phyloP scores from a whole-genome alignment of 495 filamentous ascomycete species.

The Hypoxylon subgilvum region DNA sequence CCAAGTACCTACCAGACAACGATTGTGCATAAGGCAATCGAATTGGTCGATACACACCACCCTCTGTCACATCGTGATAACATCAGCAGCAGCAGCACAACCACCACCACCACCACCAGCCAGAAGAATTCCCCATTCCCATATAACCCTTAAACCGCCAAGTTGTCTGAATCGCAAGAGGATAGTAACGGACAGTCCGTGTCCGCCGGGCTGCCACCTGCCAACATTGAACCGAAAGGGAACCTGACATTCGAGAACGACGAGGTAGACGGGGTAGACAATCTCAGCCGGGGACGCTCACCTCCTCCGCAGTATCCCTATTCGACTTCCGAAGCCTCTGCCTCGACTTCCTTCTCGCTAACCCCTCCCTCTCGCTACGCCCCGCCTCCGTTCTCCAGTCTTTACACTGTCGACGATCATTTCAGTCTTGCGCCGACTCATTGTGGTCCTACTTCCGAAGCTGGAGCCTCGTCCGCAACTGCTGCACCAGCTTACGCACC shows the following conservation, averaged over 20 bases:
- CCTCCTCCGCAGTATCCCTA: slow-evolving; percentile 66
- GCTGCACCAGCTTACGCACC: slow-evolving; percentile 66
- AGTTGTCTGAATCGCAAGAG: slow-evolving; percentile 73
- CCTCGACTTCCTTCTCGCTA: slow-evolving; percentile 52
- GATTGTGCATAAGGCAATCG: slow-evolving; percentile 20
- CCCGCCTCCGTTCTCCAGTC: slow-evolving; percentile 54
- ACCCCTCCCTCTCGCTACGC: slow-evolving; percentile 27
- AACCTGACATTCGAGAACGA: slow-evolving; percentile 45
- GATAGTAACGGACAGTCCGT: slow-evolving; percentile 71
- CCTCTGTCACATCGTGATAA: slow-evolving; percentile 18
- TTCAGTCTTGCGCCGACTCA: slow-evolving; percentile 45
- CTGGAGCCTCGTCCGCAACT: slow-evolving; percentile 59
- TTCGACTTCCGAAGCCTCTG: slow-evolving; percentile 65
- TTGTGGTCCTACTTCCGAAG: slow-evolving; percentile 62
- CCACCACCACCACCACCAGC: too few relatives aligned
- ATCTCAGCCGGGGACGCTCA: slow-evolving; percentile 47
- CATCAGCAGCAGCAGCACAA: slow-evolving; percentile 10
- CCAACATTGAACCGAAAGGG: slow-evolving; percentile 37
- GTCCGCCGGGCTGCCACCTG: slow-evolving; percentile 57
- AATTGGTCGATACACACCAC: slow-evolving; percentile 8
- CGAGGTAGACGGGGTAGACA: slow-evolving; percentile 55
- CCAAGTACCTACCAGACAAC: neutral
- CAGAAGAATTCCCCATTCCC: slow-evolving; percentile 9
- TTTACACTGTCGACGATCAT: slow-evolving; percentile 51
- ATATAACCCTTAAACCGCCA: slow-evolving; percentile 49